Conservation (phyloP, 371 early-diverging fungal genomes). For the Mucor mucedo region DNA sequence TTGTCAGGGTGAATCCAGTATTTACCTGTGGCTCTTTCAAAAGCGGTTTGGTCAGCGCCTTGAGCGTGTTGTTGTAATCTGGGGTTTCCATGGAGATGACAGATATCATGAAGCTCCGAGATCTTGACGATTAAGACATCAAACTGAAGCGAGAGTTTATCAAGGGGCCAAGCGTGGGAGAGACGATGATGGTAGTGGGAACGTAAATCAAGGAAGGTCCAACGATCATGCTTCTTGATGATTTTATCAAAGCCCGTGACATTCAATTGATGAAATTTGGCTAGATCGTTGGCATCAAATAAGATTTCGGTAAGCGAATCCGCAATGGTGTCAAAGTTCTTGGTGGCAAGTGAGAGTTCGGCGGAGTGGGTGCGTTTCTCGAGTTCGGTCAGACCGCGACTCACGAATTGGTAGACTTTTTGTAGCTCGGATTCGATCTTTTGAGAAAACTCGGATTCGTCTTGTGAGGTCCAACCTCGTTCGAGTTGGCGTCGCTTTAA, state of each 20-base stretch:
- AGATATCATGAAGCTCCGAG: conserved; percentile 48
- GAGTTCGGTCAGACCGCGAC: conserved; percentile 74
- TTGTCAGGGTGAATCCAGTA: conserved; percentile 97
- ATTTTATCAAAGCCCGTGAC: conserved; percentile 95
- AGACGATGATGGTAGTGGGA: conserved; percentile 71
- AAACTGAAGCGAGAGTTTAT: conserved; percentile 76
- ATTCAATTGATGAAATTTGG: conserved; percentile 93
- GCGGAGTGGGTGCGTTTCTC: conserved; percentile 72
- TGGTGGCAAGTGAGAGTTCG: conserved; percentile 56
- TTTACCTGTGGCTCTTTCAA: conserved; percentile 51
- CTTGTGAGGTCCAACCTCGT: conserved; percentile 59
- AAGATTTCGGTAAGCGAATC: conserved; percentile 77
- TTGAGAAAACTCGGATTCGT: conserved; percentile 78
- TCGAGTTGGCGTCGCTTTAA: conserved; percentile 43
- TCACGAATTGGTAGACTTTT: conserved; percentile 83
- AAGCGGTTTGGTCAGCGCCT: conserved; percentile 40
- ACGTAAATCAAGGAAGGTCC: conserved; percentile 77
- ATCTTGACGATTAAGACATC: conserved; percentile 88
- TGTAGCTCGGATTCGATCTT: conserved; percentile 79
- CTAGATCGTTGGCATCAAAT: conserved; percentile 84
- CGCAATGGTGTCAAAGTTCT: conserved; percentile 57
- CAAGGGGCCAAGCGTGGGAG: conserved; percentile 79
- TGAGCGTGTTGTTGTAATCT: conserved; percentile 29
- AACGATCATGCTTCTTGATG: conserved; percentile 96
- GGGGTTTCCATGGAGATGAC: conserved; percentile 35